These are phyloP conservation scores for Ascochyta viciae-villosae DNA, from an alignment of 2,329 filamentous ascomycete genomes.

Conservation along the genomic window DNA sequence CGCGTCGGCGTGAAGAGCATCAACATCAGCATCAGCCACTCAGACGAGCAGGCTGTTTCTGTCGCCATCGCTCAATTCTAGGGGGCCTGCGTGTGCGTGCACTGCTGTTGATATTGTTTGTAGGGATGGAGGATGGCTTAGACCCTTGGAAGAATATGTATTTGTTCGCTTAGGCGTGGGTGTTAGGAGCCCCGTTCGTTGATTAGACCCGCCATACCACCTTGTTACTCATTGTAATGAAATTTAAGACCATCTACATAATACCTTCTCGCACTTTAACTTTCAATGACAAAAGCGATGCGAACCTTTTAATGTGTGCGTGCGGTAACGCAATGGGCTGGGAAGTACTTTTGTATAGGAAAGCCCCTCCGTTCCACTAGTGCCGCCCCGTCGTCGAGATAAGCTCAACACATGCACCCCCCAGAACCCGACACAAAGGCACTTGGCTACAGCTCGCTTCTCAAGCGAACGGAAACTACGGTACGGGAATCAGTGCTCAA, in stretches of 20 bases:
- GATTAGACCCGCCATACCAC: constrained; percentile 9
- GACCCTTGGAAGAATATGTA: neutral
- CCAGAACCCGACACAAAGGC: constrained; percentile 17
- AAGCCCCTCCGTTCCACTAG: constrained; percentile 9
- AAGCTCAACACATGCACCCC: constrained; percentile 21
- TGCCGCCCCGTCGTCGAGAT: constrained; percentile 13
- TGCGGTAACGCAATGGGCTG: neutral
- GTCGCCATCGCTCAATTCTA: constrained; percentile 87
- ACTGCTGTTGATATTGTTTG: neutral
- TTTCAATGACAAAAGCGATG: neutral
- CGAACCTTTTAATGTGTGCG: neutral
- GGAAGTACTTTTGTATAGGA: constrained; percentile 3
- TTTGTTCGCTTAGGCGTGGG: constrained; percentile 9
- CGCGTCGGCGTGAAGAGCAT: constrained; percentile 87
- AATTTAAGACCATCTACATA: constrained; percentile 1
- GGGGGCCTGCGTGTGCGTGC: neutral
- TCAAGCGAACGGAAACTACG: constrained; percentile 21
- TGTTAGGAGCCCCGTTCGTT: constrained; percentile 10
- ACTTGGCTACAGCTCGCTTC: constrained; percentile 21
- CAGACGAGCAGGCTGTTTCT: constrained; percentile 90
- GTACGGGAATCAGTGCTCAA: constrained; percentile 21
- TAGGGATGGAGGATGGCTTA: constrained; percentile 1
- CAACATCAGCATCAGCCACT: constrained; percentile 94
- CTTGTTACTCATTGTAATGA: constrained; percentile 17
- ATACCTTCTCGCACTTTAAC: neutral